Conservation (phyloP, 345 rosid species). For the Populus deltoides region DNA sequence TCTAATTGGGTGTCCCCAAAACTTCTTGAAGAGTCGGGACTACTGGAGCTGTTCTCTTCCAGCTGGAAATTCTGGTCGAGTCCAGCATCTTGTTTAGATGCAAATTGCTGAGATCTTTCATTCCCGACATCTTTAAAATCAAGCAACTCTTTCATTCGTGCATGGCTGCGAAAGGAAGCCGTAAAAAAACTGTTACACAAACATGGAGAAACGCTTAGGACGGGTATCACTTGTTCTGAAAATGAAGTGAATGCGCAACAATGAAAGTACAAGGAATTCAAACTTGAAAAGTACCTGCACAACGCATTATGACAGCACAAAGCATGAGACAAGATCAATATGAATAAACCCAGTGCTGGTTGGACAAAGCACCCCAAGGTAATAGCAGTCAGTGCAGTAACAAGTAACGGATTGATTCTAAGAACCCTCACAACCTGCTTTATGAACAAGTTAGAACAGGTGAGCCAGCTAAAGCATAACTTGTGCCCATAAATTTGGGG, state of each 20-base stretch:
- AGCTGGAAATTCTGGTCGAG: conserved; percentile 26
- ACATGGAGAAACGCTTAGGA: conserved; percentile 32
- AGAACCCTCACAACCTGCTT: conserved; percentile 70
- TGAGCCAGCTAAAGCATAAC: conserved; percentile 13
- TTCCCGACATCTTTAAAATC: conserved; percentile 39
- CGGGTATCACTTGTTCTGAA: background rate
- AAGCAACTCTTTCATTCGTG: conserved; percentile 45
- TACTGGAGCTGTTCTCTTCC: conserved; percentile 41
- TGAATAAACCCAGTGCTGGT: conserved; percentile 81
- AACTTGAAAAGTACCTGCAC: conserved; percentile 55
- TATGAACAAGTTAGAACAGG: conserved; percentile 15
- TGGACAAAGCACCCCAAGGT: conserved; percentile 69
- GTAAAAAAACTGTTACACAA: conserved; percentile 56
- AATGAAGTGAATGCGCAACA: background rate
- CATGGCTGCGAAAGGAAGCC: conserved; percentile 62
- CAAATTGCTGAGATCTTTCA: conserved; percentile 36
- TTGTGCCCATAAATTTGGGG: background rate
- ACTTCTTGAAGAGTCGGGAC: conserved; percentile 46
- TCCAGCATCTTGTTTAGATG: conserved; percentile 34
- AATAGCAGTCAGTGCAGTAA: conserved; percentile 54
- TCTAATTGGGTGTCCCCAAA: conserved; percentile 81
- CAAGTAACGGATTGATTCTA: conserved; percentile 53
- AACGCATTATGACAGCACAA: conserved; percentile 72
- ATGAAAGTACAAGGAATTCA: background rate
- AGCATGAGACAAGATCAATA: conserved; percentile 61